Evolutionary conservation across 2,329 filamentous ascomycete species (phyloP).

Genomic region (Penicillium sp.): DNA sequence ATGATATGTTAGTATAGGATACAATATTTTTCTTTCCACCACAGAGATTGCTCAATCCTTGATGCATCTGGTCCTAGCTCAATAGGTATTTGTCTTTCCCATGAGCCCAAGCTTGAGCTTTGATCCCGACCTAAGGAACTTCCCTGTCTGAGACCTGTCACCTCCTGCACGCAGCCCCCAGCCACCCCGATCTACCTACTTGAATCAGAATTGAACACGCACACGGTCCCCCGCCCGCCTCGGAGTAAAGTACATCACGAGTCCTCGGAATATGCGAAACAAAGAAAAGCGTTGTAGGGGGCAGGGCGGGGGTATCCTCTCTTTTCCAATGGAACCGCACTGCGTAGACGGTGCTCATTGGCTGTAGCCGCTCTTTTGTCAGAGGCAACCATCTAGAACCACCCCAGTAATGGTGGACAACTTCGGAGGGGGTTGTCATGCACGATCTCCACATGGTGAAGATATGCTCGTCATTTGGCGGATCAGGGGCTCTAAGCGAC

Average conservation of each 20-base stretch:
- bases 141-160: background rate
- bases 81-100: too few relatives aligned
- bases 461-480: slow-evolving; percentile 23
- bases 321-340: too few relatives aligned
- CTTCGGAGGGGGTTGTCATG: slow-evolving; percentile 10
- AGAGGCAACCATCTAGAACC: background rate
- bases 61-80: too few relatives aligned
- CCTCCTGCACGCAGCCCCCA: too few relatives aligned
- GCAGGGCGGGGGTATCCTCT: slow-evolving; percentile 1
- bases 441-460: slow-evolving; percentile 15
- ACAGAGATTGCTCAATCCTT: too few relatives aligned
- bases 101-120: background rate
- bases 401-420: background rate
- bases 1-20: too few relatives aligned
- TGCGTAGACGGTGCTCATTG: too few relatives aligned
- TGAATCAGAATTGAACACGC: background rate
- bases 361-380: too few relatives aligned
- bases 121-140: background rate
- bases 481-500: slow-evolving; percentile 21
- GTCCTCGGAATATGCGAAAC: background rate
- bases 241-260: too few relatives aligned
- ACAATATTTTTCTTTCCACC: too few relatives aligned
- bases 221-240: too few relatives aligned
- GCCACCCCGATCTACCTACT: too few relatives aligned
- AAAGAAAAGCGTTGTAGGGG: slow-evolving; percentile 7